phyloP scores from a whole-genome alignment of 768 basidiomycete species.

The Piloderma croceum region DNA sequence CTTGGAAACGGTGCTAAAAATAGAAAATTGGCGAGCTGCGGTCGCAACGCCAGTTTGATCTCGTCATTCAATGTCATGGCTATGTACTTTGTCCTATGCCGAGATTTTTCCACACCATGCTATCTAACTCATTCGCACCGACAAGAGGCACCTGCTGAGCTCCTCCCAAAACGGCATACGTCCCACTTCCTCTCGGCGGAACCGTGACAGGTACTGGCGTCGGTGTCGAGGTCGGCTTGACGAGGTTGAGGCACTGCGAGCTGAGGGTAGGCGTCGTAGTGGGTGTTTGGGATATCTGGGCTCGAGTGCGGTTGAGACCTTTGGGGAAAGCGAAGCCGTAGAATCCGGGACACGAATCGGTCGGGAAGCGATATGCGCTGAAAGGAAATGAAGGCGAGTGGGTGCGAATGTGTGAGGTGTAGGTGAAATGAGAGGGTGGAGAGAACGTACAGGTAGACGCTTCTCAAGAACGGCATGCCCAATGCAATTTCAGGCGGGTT shows the following conservation, averaged over 20 bases:
- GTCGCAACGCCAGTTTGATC: no score
- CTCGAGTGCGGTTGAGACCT: conserved; percentile 18
- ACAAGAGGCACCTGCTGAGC: no score
- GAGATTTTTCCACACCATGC: no score
- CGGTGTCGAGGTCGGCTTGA: conserved; percentile 24
- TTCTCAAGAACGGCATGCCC: conserved; percentile 25
- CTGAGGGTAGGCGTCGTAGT: conserved; percentile 21
- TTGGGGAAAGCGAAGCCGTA: conserved; percentile 30
- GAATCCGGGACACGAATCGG: conserved; percentile 22
- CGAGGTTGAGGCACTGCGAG: conserved; percentile 20
- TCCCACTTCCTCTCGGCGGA: not conserved
- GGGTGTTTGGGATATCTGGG: conserved; percentile 25
- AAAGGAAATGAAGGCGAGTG: not conserved
- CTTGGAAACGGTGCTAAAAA: no score
- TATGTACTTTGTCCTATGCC: no score
- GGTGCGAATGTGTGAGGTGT: not conserved
- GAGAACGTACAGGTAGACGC: conserved; percentile 25
- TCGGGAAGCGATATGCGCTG: conserved; percentile 29
- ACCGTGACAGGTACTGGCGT: not conserved
- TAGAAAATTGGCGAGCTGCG: no score
- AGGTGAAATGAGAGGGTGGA: not conserved
- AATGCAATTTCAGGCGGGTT: conserved; percentile 13
- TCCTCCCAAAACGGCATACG: no score
- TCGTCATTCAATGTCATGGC: no score
- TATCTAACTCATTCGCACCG: no score